phyloP scores from a whole-genome alignment of 1,284 basidiomycete genomes.

The Irpex sp. region DNA sequence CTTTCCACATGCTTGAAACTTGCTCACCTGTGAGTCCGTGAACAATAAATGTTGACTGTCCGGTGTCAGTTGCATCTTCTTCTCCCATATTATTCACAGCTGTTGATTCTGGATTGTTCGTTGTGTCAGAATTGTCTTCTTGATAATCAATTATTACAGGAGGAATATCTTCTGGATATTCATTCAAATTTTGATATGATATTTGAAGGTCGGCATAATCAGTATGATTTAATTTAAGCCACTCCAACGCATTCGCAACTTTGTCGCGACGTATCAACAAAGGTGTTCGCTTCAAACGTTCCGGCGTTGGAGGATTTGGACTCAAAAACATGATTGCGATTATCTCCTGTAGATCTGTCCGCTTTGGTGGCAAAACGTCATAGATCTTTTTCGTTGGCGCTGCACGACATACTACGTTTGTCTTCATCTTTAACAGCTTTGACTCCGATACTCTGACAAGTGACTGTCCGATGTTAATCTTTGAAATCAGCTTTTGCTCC shows the following conservation, averaged over 20 bases:
- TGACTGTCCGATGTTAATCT: not conserved
- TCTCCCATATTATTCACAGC: slow-evolving; percentile 14
- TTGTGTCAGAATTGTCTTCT: slow-evolving; percentile 3
- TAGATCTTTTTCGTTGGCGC: slow-evolving; percentile 5
- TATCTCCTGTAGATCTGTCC: slow-evolving; percentile 2
- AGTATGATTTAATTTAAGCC: slow-evolving; percentile 29
- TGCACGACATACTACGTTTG: slow-evolving; percentile 9
- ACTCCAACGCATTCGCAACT: slow-evolving; percentile 20
- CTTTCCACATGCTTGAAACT: not conserved
- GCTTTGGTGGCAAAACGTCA: slow-evolving; percentile 6
- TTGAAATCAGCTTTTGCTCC: slow-evolving; percentile 26
- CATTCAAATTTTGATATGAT: slow-evolving; percentile 18
- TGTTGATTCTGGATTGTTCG: slow-evolving; percentile 8
- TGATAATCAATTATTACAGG: too few species aligned
- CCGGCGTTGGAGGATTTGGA: not conserved
- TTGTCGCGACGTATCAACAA: not conserved
- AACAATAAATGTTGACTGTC: too few species aligned
- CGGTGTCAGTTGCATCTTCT: not conserved
- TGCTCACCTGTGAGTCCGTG: not conserved
- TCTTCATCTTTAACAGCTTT: slow-evolving; percentile 13
- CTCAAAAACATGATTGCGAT: slow-evolving; percentile 6
- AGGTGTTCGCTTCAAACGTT: not conserved
- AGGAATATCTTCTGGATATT: slow-evolving; percentile 20
- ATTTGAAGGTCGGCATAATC: slow-evolving; percentile 25
- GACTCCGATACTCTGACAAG: not conserved